Evolutionary conservation across 1,284 basidiomycete genomes (phyloP).

Genomic region (Pisolithus thermaeus): DNA sequence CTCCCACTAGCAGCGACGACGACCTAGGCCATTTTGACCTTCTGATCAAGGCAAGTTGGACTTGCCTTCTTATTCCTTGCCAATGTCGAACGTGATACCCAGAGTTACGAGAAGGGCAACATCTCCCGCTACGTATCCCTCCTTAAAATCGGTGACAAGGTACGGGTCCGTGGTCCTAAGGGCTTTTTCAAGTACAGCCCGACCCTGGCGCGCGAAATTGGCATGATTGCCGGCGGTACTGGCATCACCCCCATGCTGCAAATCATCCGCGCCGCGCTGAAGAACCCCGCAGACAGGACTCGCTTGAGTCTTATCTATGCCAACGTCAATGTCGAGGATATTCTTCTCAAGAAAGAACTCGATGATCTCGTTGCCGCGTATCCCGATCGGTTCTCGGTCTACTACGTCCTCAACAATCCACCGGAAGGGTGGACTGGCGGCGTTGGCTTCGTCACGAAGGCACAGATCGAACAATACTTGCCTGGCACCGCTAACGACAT

Average conservation of each 20-base stretch:
- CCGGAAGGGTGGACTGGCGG: slow-evolving; percentile 84
- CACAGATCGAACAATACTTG: slow-evolving; percentile 82
- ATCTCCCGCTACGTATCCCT: slow-evolving; percentile 82
- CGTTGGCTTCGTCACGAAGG: slow-evolving; percentile 88
- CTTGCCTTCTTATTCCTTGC: slow-evolving; percentile 6
- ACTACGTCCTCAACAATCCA: slow-evolving; percentile 92
- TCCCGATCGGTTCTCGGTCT: slow-evolving; percentile 71
- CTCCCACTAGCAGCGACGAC: slow-evolving; percentile 90
- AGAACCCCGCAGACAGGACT: slow-evolving; percentile 82
- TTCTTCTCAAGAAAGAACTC: slow-evolving; percentile 84
- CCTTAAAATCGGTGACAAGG: slow-evolving; percentile 79
- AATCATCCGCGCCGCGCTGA: slow-evolving; percentile 86
- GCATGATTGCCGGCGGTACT: slow-evolving; percentile 96
- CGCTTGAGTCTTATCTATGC: slow-evolving; percentile 88
- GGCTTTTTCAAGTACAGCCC: slow-evolving; percentile 83
- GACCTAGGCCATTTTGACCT: slow-evolving; percentile 93
- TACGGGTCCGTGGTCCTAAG: slow-evolving; percentile 93
- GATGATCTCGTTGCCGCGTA: slow-evolving; percentile 72
- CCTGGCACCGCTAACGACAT: slow-evolving; percentile 59
- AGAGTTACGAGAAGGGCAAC: slow-evolving; percentile 97
- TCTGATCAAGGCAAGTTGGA: slow-evolving; percentile 77
- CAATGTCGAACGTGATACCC: slow-evolving; percentile 4
- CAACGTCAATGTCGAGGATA: slow-evolving; percentile 87
- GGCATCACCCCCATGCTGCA: slow-evolving; percentile 99
- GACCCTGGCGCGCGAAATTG: slow-evolving; percentile 68